Evolutionary conservation across 192 early-diverging fungal species (phyloP).

Genomic region (Coemansia sp.): DNA sequence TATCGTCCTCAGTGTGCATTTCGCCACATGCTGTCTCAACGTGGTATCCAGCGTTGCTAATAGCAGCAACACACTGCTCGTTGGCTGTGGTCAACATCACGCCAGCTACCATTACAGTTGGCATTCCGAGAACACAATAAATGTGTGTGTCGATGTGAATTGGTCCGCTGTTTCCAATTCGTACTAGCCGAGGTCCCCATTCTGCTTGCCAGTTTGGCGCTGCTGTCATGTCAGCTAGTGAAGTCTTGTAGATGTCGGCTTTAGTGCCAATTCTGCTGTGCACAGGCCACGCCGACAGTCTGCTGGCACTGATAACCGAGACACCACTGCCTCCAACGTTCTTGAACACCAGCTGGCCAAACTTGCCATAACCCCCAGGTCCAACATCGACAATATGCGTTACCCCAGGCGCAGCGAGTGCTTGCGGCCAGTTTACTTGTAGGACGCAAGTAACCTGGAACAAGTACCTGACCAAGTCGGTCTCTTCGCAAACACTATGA

Average conservation of each 20-base stretch:
- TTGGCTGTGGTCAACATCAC: constrained; percentile 89
- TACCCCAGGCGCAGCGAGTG: constrained; percentile 53
- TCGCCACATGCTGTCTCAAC: constrained; percentile 91
- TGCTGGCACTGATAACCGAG: constrained; percentile 38
- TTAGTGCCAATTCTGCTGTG: constrained; percentile 70
- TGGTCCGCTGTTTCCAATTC: constrained; percentile 53
- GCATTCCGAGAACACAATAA: constrained; percentile 79
- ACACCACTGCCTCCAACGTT: constrained; percentile 89
- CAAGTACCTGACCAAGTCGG: constrained; percentile 64
- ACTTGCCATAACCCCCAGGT: constrained; percentile 77
- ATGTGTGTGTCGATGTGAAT: constrained; percentile 91
- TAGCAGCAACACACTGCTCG: constrained; percentile 74
- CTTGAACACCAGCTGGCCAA: constrained; percentile 78
- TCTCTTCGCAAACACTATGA: constrained; percentile 64
- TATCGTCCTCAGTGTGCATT: constrained; percentile 71
- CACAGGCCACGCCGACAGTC: constrained; percentile 2
- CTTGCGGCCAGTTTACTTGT: constrained; percentile 61
- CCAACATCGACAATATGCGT: constrained; percentile 96
- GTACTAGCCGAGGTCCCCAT: constrained; percentile 80
- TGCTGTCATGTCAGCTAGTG: constrained; percentile 63
- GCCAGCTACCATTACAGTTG: constrained; percentile 92
- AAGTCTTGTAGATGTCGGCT: constrained; percentile 69
- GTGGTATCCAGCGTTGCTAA: constrained; percentile 88
- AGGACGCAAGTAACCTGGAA: constrained; percentile 67
- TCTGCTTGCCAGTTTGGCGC: constrained; percentile 83